These are phyloP conservation scores for Ceratobasidium sp. DNA, from an alignment of 1,284 basidiomycete genomes.

Conservation along the genomic window DNA sequence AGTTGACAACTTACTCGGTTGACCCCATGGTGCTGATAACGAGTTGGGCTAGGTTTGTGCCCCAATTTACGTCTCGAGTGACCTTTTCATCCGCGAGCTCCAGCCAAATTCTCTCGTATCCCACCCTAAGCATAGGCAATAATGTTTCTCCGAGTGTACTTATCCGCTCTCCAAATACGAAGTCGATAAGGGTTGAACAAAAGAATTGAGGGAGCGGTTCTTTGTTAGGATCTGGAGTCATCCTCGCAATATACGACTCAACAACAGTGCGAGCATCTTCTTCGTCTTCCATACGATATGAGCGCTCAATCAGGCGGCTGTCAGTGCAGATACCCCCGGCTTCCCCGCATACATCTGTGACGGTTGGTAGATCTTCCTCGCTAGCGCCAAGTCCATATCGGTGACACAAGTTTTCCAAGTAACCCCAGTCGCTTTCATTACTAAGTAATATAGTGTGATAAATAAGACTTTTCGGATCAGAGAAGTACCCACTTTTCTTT, in stretches of 20 bases:
- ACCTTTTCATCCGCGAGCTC: slow-evolving; percentile 4
- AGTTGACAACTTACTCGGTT: slow-evolving; percentile 3
- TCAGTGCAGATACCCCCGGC: neutral
- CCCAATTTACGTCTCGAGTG: neutral
- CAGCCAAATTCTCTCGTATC: slow-evolving; percentile 9
- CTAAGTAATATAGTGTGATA: neutral
- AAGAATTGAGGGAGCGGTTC: neutral
- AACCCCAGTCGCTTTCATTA: neutral
- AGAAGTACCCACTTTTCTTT: neutral
- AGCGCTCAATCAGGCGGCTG: neutral
- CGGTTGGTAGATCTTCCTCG: neutral
- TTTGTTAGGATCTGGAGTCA: neutral
- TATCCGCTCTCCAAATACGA: neutral
- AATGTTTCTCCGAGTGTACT: neutral
- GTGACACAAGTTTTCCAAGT: slow-evolving; percentile 18
- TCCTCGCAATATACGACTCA: slow-evolving; percentile 9
- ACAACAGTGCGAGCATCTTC: slow-evolving; percentile 14
- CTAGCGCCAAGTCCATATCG: slow-evolving; percentile 8
- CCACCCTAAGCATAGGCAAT: neutral
- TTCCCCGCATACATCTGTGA: neutral
- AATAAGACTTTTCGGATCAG: neutral
- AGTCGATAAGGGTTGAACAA: slow-evolving; percentile 11
- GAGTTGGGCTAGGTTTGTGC: neutral
- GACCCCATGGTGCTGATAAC: slow-evolving; percentile 21
- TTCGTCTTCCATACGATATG: slow-evolving; percentile 2